Evolutionary conservation across 2,329 filamentous ascomycete genomes (phyloP), one percentile per base, ranked within the genome.

Genomic region (Colletotrichum sp.): DNA sequence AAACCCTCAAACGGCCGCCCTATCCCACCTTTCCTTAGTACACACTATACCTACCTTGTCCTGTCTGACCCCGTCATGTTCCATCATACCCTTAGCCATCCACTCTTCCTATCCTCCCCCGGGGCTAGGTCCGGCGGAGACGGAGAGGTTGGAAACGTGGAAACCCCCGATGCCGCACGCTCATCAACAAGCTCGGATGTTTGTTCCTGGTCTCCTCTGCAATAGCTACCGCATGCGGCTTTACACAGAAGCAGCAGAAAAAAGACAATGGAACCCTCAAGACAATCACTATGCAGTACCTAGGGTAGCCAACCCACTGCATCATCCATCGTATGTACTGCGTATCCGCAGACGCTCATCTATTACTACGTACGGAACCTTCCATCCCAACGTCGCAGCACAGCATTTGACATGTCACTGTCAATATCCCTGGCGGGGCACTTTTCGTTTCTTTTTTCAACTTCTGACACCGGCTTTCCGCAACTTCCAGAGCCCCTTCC

Each of bases 391-490:
- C 55, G 59, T 72, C 28, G 72, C 52, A 63, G 24, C 57, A 72
- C 30, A 72, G 55, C 69, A 72, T 72, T 44, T 72, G 63, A 49
- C 73, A 72, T 72, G 57, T 64, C 70, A 60, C 32, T 64, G 36
- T 64, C 70, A 44, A 24, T 10, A 24, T 76, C 39, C 52, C 72
- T 64, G 36, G 36, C 52, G 39, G 57, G 49, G 73, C 44, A 63
- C 26, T 9, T 57, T 26, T 39, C 18, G 49, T 73, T 73, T 55
- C 65, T 65, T 76, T 76, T 64, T 66, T 30, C 39, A 9, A 52
- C 49, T 21, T 73, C 74, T 74, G 64, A 69, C 32, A 76, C 74
- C 64, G 74, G 71, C 74, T 52, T 30, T 65, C 59, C 59, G 39
- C 63, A 64, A 72, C 63, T 57, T 57, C 63, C 30, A 72, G 44